phyloP scores from a whole-genome alignment of 345 rosid species.

The Citrus australasica region DNA sequence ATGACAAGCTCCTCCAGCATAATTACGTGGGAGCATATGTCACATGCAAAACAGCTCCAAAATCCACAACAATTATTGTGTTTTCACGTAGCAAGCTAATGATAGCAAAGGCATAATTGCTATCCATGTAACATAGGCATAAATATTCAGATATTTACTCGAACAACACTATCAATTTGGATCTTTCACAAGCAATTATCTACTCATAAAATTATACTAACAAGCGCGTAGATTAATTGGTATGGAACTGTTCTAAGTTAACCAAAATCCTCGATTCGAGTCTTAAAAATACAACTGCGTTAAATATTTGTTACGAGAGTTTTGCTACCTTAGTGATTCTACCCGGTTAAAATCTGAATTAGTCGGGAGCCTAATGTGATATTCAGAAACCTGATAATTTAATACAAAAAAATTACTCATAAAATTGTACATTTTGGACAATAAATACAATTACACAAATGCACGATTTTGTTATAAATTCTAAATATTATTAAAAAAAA shows the following conservation, averaged over 20 bases:
- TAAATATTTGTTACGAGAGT: fast-evolving
- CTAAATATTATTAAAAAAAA: too few relatives aligned
- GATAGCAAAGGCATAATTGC: neutral
- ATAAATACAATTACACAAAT: too few relatives aligned
- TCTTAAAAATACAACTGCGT: too few relatives aligned
- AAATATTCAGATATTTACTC: too few relatives aligned
- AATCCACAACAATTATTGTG: slow-evolving; percentile 8
- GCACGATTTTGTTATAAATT: too few relatives aligned
- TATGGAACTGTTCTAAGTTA: fast-evolving
- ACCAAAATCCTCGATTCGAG: fast-evolving
- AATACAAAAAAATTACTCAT: too few relatives aligned
- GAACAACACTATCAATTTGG: too few relatives aligned
- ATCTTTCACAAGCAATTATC: too few relatives aligned
- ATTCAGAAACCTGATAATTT: too few relatives aligned
- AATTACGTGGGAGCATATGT: slow-evolving; percentile 8
- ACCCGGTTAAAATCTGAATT: fast-evolving
- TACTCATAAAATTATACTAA: too few relatives aligned
- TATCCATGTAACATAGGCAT: neutral
- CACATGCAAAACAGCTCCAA: slow-evolving; percentile 6
- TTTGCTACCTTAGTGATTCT: fast-evolving
- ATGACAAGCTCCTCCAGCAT: neutral
- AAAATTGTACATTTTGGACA: too few relatives aligned
- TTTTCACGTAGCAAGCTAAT: neutral
- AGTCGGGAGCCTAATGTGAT: fast-evolving
- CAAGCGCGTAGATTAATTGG: fast-evolving